Evolutionary conservation across 768 basidiomycete species (phyloP), one percentile per base, ranked within the genome.

Genomic region (Boletus barrowsii): DNA sequence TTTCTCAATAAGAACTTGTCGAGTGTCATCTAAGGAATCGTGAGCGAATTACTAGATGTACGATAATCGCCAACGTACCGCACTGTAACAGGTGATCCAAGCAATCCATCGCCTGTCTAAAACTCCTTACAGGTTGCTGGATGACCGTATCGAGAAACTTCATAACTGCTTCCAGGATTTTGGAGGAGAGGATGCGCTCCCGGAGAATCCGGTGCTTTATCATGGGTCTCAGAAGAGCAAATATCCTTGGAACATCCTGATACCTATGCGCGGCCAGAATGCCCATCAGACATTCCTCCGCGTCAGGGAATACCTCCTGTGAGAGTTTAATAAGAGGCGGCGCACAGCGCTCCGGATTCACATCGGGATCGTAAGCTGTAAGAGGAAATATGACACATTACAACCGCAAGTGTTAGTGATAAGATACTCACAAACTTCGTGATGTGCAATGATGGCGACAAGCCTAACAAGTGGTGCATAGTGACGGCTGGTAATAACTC

Each of bases 71-170:
- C 9, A 39, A 55, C 62, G 37, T 5, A 66, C 65, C 52, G 10
- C 54, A 64, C n/a, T 55, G 47, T 50, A 65, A 42, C 24, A 66
- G 30, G 42, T 49, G 59, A 11, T 15, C 56, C 42, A 66, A 37
- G 14, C 54, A 51, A 2, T 68, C 63, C 65, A 66, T 66, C 17
- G 56, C 66, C 18, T 62, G 62, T 20, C 50, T 46, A 29, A 65
- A 60, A 44, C 60, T 56, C 3, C 46, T 45, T 18, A 20, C 49
- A 1, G 26, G 40, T 20, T 44, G 32, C 4, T 5, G 11, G 33
- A 60, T 10, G 7, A 56, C 54, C 29, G 0, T 29, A 35, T 67
- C 65, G 3, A 66, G 36, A 22, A 68, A 42, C 1, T 22, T 22
- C 35, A 60, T 35, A 18, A 66, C 37, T 3, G 15, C 47, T 5